Conservation (phyloP, 2,329 filamentous ascomycete species). For the Achaetomium macrosporum region DNA sequence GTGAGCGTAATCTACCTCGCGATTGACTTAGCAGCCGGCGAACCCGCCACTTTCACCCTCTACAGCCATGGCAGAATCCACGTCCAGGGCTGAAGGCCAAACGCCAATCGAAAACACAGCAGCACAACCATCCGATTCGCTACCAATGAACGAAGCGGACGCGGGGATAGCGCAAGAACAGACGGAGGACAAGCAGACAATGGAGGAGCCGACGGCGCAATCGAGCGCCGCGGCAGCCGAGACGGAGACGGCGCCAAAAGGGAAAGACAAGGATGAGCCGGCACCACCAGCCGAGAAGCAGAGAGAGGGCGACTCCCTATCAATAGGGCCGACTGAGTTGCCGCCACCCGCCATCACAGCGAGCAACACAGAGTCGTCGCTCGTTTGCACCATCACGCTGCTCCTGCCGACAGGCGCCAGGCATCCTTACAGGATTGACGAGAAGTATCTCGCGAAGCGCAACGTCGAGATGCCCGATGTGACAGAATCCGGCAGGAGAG, state of each 20-base stretch:
- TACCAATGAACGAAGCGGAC: conserved; percentile 6
- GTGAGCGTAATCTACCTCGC: background rate
- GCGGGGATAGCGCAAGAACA: background rate
- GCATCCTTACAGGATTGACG: conserved; percentile 86
- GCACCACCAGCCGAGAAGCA: conserved; percentile 21
- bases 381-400: conserved; percentile 69
- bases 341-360: conserved; percentile 11
- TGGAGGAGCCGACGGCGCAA: conserved; percentile 4
- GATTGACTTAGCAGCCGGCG: background rate
- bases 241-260: conserved; percentile 14
- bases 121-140: conserved; percentile 6
- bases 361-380: conserved; percentile 28
- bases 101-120: background rate
- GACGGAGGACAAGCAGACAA: background rate
- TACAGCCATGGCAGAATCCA: conserved; percentile 16
- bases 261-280: conserved; percentile 30
- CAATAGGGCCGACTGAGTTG: conserved; percentile 29
- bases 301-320: conserved; percentile 29
- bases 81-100: conserved; percentile 4
- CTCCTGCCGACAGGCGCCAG: conserved; percentile 74
- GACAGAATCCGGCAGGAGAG: conserved; percentile 53
- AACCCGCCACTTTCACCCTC: background rate
- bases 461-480: conserved; percentile 69
- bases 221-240: conserved; percentile 3
- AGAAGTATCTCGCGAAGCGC: conserved; percentile 75